These are phyloP conservation scores for Hibiscus tridactylites DNA, from an alignment of 345 rosid genomes.

Conservation along the genomic window DNA sequence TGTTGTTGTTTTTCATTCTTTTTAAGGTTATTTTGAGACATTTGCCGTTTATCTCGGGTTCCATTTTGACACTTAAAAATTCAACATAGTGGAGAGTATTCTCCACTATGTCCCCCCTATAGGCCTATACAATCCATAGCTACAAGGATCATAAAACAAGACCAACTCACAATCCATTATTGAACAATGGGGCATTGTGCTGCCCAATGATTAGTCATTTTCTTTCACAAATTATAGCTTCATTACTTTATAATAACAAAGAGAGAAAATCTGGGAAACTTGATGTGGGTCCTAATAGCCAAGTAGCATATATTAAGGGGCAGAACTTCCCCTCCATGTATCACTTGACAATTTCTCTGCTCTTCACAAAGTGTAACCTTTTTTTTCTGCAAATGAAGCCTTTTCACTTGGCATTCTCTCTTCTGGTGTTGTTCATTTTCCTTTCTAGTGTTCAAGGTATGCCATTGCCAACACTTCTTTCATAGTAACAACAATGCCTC, in stretches of 20 bases:
- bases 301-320: slow-evolving; percentile 1
- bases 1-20: background rate
- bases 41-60: background rate
- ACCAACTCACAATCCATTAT: background rate
- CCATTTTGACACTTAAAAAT: background rate
- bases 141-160: background rate
- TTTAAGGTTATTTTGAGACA: background rate
- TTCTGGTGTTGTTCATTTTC: slow-evolving; percentile 1
- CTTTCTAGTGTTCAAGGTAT: slow-evolving; percentile 11
- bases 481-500: background rate
- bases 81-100: background rate
- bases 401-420: background rate
- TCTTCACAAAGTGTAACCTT: background rate
- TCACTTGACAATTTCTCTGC: background rate
- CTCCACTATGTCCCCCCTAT: background rate
- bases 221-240: background rate
- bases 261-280: background rate
- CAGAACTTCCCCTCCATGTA: background rate
- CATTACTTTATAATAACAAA: no score
- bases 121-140: background rate
- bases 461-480: background rate
- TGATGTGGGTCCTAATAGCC: slow-evolving; percentile 7
- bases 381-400: slow-evolving; percentile 5
- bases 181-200: background rate
- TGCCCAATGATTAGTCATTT: slow-evolving; percentile 7